Percentiles rank a stretch among this genome's conserved stretches.
Evolutionary conservation across 1,284 basidiomycete genomes (phyloP).

Genomic region (Microbotryum scabiosae): DNA sequence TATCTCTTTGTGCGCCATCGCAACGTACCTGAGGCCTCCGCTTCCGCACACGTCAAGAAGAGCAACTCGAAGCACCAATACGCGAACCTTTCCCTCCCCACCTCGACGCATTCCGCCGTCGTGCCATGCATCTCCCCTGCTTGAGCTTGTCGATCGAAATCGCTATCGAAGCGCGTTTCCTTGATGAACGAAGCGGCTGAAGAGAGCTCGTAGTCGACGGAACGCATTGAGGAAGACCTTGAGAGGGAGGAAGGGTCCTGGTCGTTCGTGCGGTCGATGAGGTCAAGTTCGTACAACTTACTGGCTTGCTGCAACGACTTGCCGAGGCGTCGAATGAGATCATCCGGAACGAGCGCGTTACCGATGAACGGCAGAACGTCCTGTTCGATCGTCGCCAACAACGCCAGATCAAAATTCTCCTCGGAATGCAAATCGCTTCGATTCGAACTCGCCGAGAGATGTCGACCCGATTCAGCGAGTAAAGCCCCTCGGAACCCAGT

Average conservation of each 20-base stretch:
- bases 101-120: slow-evolving; percentile 51
- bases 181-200: background rate
- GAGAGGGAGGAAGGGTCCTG: background rate
- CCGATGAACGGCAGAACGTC: slow-evolving; percentile 71
- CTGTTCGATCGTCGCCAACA: slow-evolving; percentile 66
- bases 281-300: slow-evolving; percentile 51
- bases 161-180: slow-evolving; percentile 28
- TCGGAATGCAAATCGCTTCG: slow-evolving; percentile 54
- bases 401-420: slow-evolving; percentile 75
- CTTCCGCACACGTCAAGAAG: slow-evolving; percentile 64
- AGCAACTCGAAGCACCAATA: slow-evolving; percentile 92
- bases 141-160: slow-evolving; percentile 24
- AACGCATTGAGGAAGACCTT: background rate
- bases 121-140: slow-evolving; percentile 48
- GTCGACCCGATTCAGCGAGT: slow-evolving; percentile 68
- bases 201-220: background rate
- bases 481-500: slow-evolving; percentile 74
- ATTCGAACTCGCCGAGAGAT: background rate
- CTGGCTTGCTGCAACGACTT: slow-evolving; percentile 69
- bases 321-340: slow-evolving; percentile 60
- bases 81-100: slow-evolving; percentile 71
- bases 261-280: slow-evolving; percentile 19
- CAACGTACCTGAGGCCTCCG: slow-evolving; percentile 29
- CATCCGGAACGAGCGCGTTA: slow-evolving; percentile 59
- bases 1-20: background rate